These are phyloP conservation scores for Torrubiella hemipterigena DNA, from an alignment of 2,329 filamentous ascomycete species.

Conservation along the genomic window DNA sequence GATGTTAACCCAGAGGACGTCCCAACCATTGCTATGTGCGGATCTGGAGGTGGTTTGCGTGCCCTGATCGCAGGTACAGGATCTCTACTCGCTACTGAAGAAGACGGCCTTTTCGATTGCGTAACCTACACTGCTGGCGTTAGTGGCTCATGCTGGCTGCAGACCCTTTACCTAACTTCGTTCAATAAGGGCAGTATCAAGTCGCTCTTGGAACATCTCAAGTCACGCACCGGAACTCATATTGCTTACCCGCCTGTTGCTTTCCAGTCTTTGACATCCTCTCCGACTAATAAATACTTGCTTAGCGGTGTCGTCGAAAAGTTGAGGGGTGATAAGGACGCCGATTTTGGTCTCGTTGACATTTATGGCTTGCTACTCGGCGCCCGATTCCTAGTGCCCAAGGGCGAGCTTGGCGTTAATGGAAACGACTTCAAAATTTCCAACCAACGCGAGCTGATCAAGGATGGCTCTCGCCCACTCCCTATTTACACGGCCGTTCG, in stretches of 20 bases:
- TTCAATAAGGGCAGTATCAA: slow-evolving; percentile 57
- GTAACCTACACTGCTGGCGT: slow-evolving; percentile 92
- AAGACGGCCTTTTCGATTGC: slow-evolving; percentile 87
- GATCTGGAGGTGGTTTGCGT: slow-evolving; percentile 81
- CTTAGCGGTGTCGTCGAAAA: slow-evolving; percentile 86
- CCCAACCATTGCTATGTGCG: slow-evolving; percentile 85
- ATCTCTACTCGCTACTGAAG: slow-evolving; percentile 71
- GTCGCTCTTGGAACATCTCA: slow-evolving; percentile 71
- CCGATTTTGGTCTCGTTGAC: slow-evolving; percentile 84
- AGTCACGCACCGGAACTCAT: slow-evolving; percentile 71
- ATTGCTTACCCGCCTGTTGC: slow-evolving; percentile 87
- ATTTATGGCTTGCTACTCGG: slow-evolving; percentile 81
- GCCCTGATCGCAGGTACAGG: slow-evolving; percentile 85
- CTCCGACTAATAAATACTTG: slow-evolving; percentile 87
- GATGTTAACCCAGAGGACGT: slow-evolving; percentile 90
- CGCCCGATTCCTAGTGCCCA: slow-evolving; percentile 70
- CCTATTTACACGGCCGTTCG: slow-evolving; percentile 94
- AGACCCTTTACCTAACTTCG: slow-evolving; percentile 67
- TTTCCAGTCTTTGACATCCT: slow-evolving; percentile 67
- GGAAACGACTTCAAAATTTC: slow-evolving; percentile 81
- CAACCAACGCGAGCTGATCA: slow-evolving; percentile 65
- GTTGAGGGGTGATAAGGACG: slow-evolving; percentile 56
- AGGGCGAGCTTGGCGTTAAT: slow-evolving; percentile 63
- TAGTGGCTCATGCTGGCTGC: slow-evolving; percentile 92
- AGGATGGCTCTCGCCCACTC: slow-evolving; percentile 69